Base-by-base conservation (phyloP, 495 filamentous ascomycete species). In the Penicillium parvum region DNA sequence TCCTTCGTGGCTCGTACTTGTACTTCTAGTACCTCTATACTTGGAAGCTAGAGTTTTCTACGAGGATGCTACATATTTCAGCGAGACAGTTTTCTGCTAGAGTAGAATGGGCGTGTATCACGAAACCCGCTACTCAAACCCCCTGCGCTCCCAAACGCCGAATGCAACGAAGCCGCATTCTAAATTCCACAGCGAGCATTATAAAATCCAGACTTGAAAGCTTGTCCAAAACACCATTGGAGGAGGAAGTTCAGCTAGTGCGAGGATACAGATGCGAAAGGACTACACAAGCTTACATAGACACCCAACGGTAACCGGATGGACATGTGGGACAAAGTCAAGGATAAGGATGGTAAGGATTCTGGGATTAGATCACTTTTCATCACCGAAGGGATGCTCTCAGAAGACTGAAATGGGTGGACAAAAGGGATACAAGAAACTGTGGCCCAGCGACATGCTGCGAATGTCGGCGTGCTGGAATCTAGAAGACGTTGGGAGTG, bases 401-500 rank as follows among this genome's bases (percentile, higher is more conserved):
- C 52, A 41, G 37, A 50, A 37, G 37, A 41, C 35, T 39, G 39
- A 26, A 43, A 32, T 45, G 40, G 29, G 43, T 40, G 29, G 45
- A 40, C 32, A 47, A 50, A 42, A 40, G n/a, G 28, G 28, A n/a
- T 15, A 15, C 28, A 57, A 29, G 49, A 47, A 55, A 57, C 23
- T 6, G 23, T 39, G 48, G 36, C 53, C 49, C 45, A 27, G 40
- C 45, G 35, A 47, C 49, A 49, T 42, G 41, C 32, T 52, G 42
- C 33, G 29, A 52, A 48, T 45, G 45, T 43, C 50, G 53, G 55
- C 47, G 61, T 48, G 53, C 58, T 56, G 48, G 45, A 40, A 53
- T 58, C 58, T 56, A 57, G 57, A 60, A 58, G 53, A 60, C 40
- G 62, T 63, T 45, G 47, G 55, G 52, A 51, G 50, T 55, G 57